These are phyloP conservation scores for Eimeria sp. DNA, from an alignment of 169 alveolate genomes.

Conservation along the genomic window DNA sequence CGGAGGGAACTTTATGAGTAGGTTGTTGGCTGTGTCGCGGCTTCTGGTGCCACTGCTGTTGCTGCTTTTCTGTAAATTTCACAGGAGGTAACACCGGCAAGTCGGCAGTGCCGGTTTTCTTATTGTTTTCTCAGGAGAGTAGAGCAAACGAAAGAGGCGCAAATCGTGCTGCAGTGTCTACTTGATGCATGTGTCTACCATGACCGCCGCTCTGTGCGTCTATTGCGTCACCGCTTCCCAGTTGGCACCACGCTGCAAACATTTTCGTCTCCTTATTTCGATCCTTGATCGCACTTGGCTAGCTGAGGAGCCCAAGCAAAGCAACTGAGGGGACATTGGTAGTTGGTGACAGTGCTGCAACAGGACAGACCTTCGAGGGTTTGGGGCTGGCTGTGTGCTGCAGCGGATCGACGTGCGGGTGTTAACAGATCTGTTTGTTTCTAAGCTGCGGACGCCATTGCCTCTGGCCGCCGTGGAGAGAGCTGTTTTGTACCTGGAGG, in stretches of 20 bases:
- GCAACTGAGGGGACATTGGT: neutral
- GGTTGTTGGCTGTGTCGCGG: conserved; percentile 9
- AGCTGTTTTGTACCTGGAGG: conserved; percentile 19
- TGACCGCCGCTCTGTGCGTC: conserved; percentile 59
- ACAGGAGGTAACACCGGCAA: neutral
- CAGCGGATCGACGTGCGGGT: conserved; percentile 71
- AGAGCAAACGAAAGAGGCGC: conserved; percentile 9
- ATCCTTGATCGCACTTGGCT: neutral
- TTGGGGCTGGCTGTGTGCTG: conserved; percentile 20
- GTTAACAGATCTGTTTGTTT: conserved; percentile 56
- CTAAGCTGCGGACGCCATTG: conserved; percentile 45
- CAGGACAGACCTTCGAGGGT: neutral
- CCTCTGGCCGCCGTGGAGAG: conserved; percentile 52
- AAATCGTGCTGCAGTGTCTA: conserved; percentile 55
- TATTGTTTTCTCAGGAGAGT: neutral
- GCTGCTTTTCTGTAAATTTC: neutral
- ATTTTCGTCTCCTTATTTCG: neutral
- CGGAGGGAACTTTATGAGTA: conserved; percentile 51
- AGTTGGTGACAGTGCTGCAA: neutral
- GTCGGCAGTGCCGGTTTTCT: neutral
- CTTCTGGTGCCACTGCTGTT: neutral
- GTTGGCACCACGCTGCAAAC: neutral
- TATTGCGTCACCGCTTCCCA: neutral
- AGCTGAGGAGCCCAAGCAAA: neutral
- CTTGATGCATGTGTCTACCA: conserved; percentile 75